phyloP scores from a whole-genome alignment of 768 basidiomycete species.

The Mycena galericulata region DNA sequence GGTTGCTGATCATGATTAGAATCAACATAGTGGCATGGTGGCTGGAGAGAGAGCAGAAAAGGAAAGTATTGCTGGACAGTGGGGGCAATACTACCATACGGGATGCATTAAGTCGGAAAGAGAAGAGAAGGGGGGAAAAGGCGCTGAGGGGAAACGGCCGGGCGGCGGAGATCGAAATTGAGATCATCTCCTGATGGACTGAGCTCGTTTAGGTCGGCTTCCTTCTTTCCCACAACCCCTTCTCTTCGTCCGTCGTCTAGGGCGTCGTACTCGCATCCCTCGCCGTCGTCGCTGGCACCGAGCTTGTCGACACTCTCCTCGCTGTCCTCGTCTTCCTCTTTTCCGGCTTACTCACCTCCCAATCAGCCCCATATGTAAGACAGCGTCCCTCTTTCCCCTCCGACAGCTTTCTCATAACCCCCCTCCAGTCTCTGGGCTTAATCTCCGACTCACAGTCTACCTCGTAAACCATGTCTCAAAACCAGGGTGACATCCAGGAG shows the following conservation, averaged over 20 bases:
- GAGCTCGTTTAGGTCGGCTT: slow-evolving; percentile 8
- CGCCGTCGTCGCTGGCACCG: slow-evolving; percentile 26
- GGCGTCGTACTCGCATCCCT: slow-evolving; percentile 14
- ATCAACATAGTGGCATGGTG: too few species aligned
- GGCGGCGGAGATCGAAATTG: too few species aligned
- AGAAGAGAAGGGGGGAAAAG: too few species aligned
- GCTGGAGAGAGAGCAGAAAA: too few species aligned
- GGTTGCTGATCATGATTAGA: too few species aligned
- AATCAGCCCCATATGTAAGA: slow-evolving; percentile 24
- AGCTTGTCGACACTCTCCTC: slow-evolving; percentile 23
- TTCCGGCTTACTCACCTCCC: slow-evolving; percentile 25
- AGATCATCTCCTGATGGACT: too few species aligned
- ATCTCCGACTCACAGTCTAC: slow-evolving; percentile 17
- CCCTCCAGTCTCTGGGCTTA: slow-evolving; percentile 14
- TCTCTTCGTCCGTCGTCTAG: slow-evolving; percentile 32
- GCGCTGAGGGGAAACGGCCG: too few species aligned
- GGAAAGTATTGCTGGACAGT: too few species aligned
- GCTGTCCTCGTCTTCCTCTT: slow-evolving; percentile 4
- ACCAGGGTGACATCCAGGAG: slow-evolving; percentile 88
- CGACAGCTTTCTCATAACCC: slow-evolving; percentile 12
- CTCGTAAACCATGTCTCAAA: slow-evolving; percentile 73
- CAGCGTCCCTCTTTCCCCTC: slow-evolving; percentile 1
- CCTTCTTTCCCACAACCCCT: slow-evolving; percentile 26
- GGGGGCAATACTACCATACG: too few species aligned
- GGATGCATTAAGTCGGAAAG: too few species aligned